Evolutionary conservation across 1,284 basidiomycete species (phyloP).

Genomic region (Ganoderma leucocontextum): DNA sequence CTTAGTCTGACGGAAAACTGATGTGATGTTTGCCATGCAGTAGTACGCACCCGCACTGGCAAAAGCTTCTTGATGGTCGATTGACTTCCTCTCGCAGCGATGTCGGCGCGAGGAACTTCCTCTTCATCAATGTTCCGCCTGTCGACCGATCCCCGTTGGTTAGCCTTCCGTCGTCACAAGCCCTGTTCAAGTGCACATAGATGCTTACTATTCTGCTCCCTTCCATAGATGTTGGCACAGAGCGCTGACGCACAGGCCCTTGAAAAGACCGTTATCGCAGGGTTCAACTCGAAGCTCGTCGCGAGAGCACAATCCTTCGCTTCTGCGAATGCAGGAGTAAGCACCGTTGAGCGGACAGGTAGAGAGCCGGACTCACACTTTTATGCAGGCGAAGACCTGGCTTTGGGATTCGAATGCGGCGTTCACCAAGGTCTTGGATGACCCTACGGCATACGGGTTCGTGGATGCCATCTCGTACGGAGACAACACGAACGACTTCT

Average conservation of each 20-base stretch:
- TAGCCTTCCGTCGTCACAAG: constrained; percentile 20
- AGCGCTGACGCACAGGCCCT: constrained; percentile 49
- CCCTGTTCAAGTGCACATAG: neutral
- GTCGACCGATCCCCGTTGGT: constrained; percentile 62
- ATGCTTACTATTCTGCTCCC: neutral
- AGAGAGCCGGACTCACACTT: neutral
- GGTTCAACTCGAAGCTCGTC: constrained; percentile 59
- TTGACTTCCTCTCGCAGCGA: constrained; percentile 36
- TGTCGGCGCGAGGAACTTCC: constrained; percentile 64
- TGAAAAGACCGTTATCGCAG: constrained; percentile 56
- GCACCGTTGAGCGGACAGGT: neutral
- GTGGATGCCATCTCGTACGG: constrained; percentile 60
- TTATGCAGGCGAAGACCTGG: constrained; percentile 53
- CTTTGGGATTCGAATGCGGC: constrained; percentile 60
- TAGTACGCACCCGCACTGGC: constrained; percentile 35
- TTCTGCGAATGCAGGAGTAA: constrained; percentile 42
- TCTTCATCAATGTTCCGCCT: constrained; percentile 67
- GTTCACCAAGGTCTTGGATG: constrained; percentile 59
- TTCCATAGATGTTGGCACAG: constrained; percentile 57
- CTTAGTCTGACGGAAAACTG: constrained; percentile 1
- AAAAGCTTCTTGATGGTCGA: neutral
- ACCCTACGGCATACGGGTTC: constrained; percentile 60
- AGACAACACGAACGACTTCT: constrained; percentile 54
- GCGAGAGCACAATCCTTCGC: constrained; percentile 50
- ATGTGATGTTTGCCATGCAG: constrained; percentile 4